A percentile compares a stretch with the other conserved stretches of the same genome.
phyloP scores from a whole-genome alignment of 805 yeast species.

The Schizosaccharomyces osmophilus region DNA sequence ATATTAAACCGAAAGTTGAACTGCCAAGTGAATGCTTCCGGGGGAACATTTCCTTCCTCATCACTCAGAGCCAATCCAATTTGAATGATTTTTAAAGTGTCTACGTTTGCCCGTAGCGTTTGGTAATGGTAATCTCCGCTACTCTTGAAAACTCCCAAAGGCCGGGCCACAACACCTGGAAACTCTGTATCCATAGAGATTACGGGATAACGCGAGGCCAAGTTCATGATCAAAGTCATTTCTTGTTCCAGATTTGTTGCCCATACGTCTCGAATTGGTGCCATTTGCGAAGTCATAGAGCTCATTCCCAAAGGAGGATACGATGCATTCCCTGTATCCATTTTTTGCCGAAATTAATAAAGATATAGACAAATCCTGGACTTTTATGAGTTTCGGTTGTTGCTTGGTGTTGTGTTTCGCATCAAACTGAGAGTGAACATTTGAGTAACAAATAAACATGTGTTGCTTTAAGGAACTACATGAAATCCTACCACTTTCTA shows the following conservation, averaged over 20 bases:
- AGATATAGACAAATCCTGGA: no score
- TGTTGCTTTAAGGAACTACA: no score
- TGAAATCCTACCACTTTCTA: no score
- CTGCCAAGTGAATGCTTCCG: slow-evolving; percentile 51
- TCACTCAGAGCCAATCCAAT: slow-evolving; percentile 59
- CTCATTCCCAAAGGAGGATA: not conserved
- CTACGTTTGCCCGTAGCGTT: slow-evolving; percentile 77
- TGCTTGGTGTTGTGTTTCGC: no score
- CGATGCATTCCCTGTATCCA: not conserved
- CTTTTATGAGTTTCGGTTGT: no score
- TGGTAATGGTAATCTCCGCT: slow-evolving; percentile 88
- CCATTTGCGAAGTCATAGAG: not conserved
- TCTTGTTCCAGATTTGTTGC: slow-evolving; percentile 18
- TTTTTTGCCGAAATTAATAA: no score
- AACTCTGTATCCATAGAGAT: slow-evolving; percentile 60
- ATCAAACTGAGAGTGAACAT: no score
- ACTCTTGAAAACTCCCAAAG: slow-evolving; percentile 76
- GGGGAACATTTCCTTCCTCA: slow-evolving; percentile 39
- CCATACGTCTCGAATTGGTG: slow-evolving; percentile 16
- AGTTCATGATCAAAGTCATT: slow-evolving; percentile 17
- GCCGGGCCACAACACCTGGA: slow-evolving; percentile 89
- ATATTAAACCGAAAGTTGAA: slow-evolving; percentile 73
- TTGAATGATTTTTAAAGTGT: slow-evolving; percentile 63
- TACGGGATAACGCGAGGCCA: slow-evolving; percentile 16
- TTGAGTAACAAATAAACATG: no score